phyloP scores from a whole-genome alignment of 2,329 filamentous ascomycete species.

The Penicillium olsonii region DNA sequence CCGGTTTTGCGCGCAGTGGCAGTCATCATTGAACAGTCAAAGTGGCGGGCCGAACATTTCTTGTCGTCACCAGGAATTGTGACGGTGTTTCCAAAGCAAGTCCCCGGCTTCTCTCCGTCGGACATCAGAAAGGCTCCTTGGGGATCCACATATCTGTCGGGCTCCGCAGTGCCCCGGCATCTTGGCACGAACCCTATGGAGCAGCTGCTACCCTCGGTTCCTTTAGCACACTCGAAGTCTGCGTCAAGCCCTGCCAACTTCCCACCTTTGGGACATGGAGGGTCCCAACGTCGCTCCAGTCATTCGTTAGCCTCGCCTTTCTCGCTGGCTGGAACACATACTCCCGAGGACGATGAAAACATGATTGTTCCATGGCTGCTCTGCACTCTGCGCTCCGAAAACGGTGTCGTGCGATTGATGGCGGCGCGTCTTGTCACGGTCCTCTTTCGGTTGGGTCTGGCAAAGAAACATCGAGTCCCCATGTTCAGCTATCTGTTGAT shows the following conservation, averaged over 20 bases:
- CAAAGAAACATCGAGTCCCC: slow-evolving; percentile 64
- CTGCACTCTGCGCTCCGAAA: slow-evolving; percentile 59
- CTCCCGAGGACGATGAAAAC: slow-evolving; percentile 65
- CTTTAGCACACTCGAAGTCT: slow-evolving; percentile 35
- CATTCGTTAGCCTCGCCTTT: slow-evolving; percentile 39
- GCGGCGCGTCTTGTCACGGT: slow-evolving; percentile 69
- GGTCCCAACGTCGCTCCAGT: slow-evolving; percentile 36
- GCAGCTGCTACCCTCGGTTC: slow-evolving; percentile 60
- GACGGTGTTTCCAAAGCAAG: slow-evolving; percentile 64
- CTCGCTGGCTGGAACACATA: slow-evolving; percentile 39
- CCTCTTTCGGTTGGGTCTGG: slow-evolving; percentile 68
- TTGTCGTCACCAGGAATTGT: slow-evolving; percentile 69
- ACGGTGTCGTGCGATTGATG: slow-evolving; percentile 63
- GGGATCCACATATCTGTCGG: slow-evolving; percentile 56
- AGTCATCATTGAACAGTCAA: slow-evolving; percentile 75
- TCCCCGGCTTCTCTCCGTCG: slow-evolving; percentile 53
- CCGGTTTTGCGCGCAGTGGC: slow-evolving; percentile 76
- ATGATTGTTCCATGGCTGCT: slow-evolving; percentile 74
- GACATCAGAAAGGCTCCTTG: slow-evolving; percentile 55
- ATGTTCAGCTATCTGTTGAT: slow-evolving; percentile 68
- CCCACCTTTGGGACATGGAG: slow-evolving; percentile 54
- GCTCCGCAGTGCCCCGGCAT: slow-evolving; percentile 51
- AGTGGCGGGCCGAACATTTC: slow-evolving; percentile 72
- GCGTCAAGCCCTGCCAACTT: slow-evolving; percentile 47
- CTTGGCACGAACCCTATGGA: slow-evolving; percentile 61